A percentile compares a stretch with the other conserved stretches of the same genome.
These are phyloP conservation scores for Penicillium janthinellum DNA, from an alignment of 2,329 filamentous ascomycete species.

Conservation along the genomic window DNA sequence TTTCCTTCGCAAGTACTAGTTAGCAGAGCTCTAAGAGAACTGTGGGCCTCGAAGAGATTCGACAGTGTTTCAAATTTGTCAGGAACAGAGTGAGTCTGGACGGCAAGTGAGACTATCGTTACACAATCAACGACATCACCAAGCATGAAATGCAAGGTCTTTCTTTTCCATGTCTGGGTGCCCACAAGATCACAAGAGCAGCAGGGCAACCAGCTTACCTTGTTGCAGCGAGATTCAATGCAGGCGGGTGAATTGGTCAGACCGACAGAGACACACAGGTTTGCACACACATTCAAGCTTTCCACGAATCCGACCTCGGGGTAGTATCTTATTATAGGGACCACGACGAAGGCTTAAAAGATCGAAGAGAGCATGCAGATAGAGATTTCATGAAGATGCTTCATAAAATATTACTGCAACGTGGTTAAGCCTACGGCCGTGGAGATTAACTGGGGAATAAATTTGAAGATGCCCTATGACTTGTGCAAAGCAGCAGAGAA, in stretches of 20 bases:
- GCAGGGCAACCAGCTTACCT: constrained; percentile 5
- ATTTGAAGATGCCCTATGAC: constrained; percentile 13
- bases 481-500: constrained; percentile 4
- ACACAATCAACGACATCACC: not conserved
- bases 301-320: constrained; percentile 9
- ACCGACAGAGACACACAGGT: constrained; percentile 15
- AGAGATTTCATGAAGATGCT: constrained; percentile 10
- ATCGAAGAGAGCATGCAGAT: not conserved
- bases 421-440: constrained; percentile 1
- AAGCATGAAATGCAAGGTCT: not conserved
- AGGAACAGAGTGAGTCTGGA: not conserved
- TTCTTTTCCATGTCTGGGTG: not conserved
- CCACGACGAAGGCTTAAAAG: not conserved
- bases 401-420: constrained; percentile 15
- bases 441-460: constrained; percentile 13
- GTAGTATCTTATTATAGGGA: constrained; percentile 17
- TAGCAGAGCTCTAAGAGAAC: not conserved
- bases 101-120: not conserved
- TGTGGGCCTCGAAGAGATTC: not conserved
- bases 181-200: constrained; percentile 1
- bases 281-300: constrained; percentile 11
- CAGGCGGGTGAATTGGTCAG: constrained; percentile 18
- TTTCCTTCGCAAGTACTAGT: not conserved
- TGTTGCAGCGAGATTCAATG: constrained; percentile 9
- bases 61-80: no score